Evolutionary conservation across 106 monocot species (phyloP).

Genomic region (Acorus gramineus): DNA sequence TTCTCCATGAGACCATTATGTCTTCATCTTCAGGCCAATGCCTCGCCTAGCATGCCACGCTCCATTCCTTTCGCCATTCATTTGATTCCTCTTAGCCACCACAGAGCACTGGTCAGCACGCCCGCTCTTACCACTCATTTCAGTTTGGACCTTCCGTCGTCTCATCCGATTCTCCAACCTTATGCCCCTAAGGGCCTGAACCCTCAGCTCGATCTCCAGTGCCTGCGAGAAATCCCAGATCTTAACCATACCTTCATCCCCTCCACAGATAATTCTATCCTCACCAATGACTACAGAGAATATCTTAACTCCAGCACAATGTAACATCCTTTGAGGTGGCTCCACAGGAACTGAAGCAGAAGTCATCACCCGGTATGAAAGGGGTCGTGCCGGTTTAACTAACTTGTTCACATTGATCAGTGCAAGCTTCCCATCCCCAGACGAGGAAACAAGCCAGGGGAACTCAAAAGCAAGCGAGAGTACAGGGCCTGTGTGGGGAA

Average conservation of each 20-base stretch:
- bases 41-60: slow-evolving; percentile 47
- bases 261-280: slow-evolving; percentile 70
- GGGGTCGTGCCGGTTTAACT: slow-evolving; percentile 11
- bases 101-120: slow-evolving; percentile 36
- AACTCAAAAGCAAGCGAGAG: slow-evolving; percentile 73
- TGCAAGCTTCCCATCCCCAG: slow-evolving; percentile 64
- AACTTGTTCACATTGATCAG: slow-evolving; percentile 72
- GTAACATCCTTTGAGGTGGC: slow-evolving; percentile 82
- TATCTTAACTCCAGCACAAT: slow-evolving; percentile 45
- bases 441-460: slow-evolving; percentile 80
- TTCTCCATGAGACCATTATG: slow-evolving; percentile 5
- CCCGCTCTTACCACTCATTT: slow-evolving; percentile 41
- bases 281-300: slow-evolving; percentile 54
- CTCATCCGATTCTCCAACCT: slow-evolving; percentile 74
- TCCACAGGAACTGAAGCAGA: slow-evolving; percentile 21
- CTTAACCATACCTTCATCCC: slow-evolving; percentile 61
- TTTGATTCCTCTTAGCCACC: slow-evolving; percentile 36
- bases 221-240: slow-evolving; percentile 85
- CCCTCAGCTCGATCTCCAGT: slow-evolving; percentile 60
- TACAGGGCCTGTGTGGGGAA: slow-evolving; percentile 47
- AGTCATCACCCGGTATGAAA: slow-evolving; percentile 2
- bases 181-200: slow-evolving; percentile 32
- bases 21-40: slow-evolving; percentile 32
- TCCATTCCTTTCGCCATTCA: slow-evolving; percentile 33
- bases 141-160: slow-evolving; percentile 49